These are phyloP conservation scores for Pochonia chlamydosporia DNA, from an alignment of 2,329 filamentous ascomycete species.

Conservation along the genomic window DNA sequence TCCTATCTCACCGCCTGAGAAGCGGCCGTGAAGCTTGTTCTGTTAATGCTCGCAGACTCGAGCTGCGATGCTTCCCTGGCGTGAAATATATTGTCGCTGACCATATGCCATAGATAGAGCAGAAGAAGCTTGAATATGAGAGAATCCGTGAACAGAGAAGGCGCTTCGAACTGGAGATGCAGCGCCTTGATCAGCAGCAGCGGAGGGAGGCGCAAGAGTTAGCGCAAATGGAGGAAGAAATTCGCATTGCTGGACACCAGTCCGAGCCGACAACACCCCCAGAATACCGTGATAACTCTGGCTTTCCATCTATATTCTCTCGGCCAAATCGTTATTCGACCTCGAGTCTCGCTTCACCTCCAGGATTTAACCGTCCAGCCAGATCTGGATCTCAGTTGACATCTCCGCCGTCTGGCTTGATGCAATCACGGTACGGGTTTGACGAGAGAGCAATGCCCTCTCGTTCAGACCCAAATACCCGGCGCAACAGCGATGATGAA, in stretches of 20 bases:
- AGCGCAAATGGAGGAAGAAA: constrained; percentile 73
- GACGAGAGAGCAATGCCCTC: constrained; percentile 54
- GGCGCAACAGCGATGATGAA: constrained; percentile 86
- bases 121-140: constrained; percentile 90
- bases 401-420: constrained; percentile 64
- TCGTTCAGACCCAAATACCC: constrained; percentile 78
- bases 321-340: constrained; percentile 85
- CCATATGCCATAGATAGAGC: constrained; percentile 64
- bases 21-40: no score
- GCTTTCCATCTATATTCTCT: constrained; percentile 74
- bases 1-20: no score
- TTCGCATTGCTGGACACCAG: constrained; percentile 63
- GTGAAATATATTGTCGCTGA: background rate
- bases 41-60: background rate
- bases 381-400: constrained; percentile 75
- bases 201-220: constrained; percentile 78
- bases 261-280: constrained; percentile 96
- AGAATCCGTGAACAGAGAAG: constrained; percentile 82
- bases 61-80: background rate
- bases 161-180: constrained; percentile 88
- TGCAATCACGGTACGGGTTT: constrained; percentile 52
- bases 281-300: constrained; percentile 71
- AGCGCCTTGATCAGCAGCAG: constrained; percentile 79
- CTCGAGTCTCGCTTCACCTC: constrained; percentile 78
- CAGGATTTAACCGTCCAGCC: constrained; percentile 66